A percentile compares a stretch with the other conserved stretches of the same genome.
Evolutionary conservation across 2,329 filamentous ascomycete genomes (phyloP).

Genomic region (Akanthomyces muscarius): DNA sequence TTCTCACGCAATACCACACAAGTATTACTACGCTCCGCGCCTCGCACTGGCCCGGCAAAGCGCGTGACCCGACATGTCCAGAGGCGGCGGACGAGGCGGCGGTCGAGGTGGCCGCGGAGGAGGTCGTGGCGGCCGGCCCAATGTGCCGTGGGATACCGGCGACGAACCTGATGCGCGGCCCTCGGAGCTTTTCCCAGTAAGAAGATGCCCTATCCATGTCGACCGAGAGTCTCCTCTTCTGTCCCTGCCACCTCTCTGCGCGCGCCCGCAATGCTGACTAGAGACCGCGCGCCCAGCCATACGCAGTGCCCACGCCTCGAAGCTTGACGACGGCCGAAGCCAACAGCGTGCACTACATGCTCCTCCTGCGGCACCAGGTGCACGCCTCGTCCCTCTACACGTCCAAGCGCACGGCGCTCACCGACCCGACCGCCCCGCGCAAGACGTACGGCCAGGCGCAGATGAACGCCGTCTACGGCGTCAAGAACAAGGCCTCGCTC

Average conservation of each 20-base stretch:
- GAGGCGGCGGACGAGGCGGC: slow-evolving; percentile 49
- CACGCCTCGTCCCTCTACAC: slow-evolving; percentile 55
- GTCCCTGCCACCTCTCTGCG: neutral
- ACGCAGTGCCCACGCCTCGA: slow-evolving; percentile 44
- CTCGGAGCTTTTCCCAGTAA: slow-evolving; percentile 56
- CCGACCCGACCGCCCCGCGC: slow-evolving; percentile 37
- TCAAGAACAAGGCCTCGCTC: slow-evolving; percentile 51
- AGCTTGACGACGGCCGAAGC: slow-evolving; percentile 42
- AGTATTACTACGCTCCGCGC: neutral
- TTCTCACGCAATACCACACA: neutral
- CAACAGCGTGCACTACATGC: slow-evolving; percentile 46
- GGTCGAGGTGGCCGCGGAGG: slow-evolving; percentile 48
- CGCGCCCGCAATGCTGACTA: slow-evolving; percentile 3
- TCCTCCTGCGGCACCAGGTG: slow-evolving; percentile 54
- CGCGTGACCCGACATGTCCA: slow-evolving; percentile 39
- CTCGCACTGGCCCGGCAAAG: neutral
- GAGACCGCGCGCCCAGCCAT: slow-evolving; percentile 36
- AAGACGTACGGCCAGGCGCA: slow-evolving; percentile 55
- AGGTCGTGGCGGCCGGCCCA: slow-evolving; percentile 41
- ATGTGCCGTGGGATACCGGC: slow-evolving; percentile 49
- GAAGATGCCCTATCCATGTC: slow-evolving; percentile 20
- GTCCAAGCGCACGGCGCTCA: slow-evolving; percentile 42
- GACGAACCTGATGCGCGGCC: slow-evolving; percentile 55
- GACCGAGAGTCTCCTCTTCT: neutral
- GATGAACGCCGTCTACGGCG: slow-evolving; percentile 52